phyloP scores from a whole-genome alignment of 2,329 filamentous ascomycete genomes.

The Paecilomyces niveus region DNA sequence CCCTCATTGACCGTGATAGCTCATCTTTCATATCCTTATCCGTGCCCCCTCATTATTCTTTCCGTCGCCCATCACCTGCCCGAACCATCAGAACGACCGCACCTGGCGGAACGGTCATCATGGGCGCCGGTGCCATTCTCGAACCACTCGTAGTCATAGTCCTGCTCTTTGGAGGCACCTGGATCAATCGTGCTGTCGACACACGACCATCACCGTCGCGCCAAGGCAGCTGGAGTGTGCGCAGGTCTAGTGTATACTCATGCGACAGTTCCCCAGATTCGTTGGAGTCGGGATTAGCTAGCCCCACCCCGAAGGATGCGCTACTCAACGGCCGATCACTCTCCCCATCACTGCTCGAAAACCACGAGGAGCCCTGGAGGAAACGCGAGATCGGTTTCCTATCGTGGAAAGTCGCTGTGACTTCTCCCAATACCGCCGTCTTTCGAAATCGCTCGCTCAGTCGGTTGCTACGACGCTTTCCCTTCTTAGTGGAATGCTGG shows the following conservation, averaged over 20 bases:
- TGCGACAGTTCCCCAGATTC: constrained; percentile 28
- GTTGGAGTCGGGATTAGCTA: constrained; percentile 34
- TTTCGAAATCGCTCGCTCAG: constrained; percentile 57
- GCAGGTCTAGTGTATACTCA: constrained; percentile 11
- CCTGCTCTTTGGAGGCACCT: constrained; percentile 55
- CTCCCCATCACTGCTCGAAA: constrained; percentile 36
- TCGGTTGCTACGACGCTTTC: constrained; percentile 58
- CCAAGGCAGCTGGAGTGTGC: constrained; percentile 10
- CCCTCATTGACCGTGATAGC: background rate
- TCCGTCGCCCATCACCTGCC: background rate
- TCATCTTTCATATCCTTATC: background rate
- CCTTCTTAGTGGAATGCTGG: constrained; percentile 68
- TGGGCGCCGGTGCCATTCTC: constrained; percentile 52
- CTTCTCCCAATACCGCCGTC: constrained; percentile 55
- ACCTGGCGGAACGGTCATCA: constrained; percentile 15
- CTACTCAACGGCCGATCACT: constrained; percentile 24
- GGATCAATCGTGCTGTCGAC: constrained; percentile 49
- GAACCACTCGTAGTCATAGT: constrained; percentile 57
- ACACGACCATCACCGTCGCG: constrained; percentile 17
- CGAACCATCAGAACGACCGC: background rate
- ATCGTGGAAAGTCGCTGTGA: constrained; percentile 41
- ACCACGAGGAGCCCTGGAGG: constrained; percentile 43
- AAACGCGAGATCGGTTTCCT: constrained; percentile 43
- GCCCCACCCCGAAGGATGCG: constrained; percentile 27
- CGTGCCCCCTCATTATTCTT: background rate